Percentiles rank a stretch among this genome's conserved stretches.
These are phyloP conservation scores for Xylariaceae sp. DNA, from an alignment of 2,329 filamentous ascomycete species.

Conservation along the genomic window DNA sequence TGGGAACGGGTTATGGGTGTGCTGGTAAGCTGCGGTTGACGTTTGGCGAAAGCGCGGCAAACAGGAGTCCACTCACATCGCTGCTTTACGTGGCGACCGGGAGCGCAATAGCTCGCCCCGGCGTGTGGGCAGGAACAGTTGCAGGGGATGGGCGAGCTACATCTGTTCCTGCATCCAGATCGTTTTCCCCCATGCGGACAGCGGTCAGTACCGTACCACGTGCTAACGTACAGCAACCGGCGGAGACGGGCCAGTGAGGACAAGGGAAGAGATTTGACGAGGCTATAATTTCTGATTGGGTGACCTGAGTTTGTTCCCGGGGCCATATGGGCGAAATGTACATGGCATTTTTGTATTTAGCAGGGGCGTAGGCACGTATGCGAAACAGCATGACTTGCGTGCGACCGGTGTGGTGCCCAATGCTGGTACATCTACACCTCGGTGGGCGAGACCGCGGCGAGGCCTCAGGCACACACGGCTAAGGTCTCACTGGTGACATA, in stretches of 20 bases:
- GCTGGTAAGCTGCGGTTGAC: slow-evolving; percentile 22
- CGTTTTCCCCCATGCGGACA: slow-evolving; percentile 26
- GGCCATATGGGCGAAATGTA: slow-evolving; percentile 41
- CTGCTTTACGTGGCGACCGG: slow-evolving; percentile 36
- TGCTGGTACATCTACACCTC: slow-evolving; percentile 27
- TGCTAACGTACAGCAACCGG: slow-evolving; percentile 30
- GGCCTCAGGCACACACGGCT: slow-evolving; percentile 16
- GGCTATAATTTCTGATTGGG: slow-evolving; percentile 55
- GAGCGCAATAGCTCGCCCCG: slow-evolving; percentile 24
- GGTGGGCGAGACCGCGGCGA: slow-evolving; percentile 23
- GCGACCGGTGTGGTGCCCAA: slow-evolving; percentile 28
- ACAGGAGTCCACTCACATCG: slow-evolving; percentile 38
- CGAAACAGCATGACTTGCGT: slow-evolving; percentile 28
- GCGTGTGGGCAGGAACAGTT: slow-evolving; percentile 26
- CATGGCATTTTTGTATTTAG: slow-evolving; percentile 37
- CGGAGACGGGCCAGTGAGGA: slow-evolving; percentile 22
- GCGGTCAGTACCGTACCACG: slow-evolving; percentile 15
- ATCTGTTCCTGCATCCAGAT: slow-evolving; percentile 33
- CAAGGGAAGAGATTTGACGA: slow-evolving; percentile 41
- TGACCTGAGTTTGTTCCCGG: slow-evolving; percentile 33
- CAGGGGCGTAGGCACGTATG: slow-evolving; percentile 27
- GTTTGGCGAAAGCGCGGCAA: slow-evolving; percentile 32
- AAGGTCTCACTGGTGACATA: slow-evolving; percentile 16
- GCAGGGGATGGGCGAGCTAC: slow-evolving; percentile 26
- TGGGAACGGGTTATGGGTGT: slow-evolving; percentile 23